Evolutionary conservation across 345 rosid species (phyloP).

Genomic region (Erodium maritimum): DNA sequence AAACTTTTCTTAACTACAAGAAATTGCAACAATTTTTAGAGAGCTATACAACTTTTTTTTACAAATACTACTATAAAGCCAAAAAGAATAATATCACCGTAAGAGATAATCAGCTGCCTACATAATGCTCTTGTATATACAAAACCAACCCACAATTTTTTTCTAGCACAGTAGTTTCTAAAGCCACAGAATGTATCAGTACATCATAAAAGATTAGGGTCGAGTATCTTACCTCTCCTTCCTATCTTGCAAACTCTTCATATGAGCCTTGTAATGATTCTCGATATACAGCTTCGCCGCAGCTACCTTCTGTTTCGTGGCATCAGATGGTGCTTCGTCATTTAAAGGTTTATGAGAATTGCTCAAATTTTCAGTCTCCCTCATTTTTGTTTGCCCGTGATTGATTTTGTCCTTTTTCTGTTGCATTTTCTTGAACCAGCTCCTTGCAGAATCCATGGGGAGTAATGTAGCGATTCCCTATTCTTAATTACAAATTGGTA

Average conservation of each 20-base stretch:
- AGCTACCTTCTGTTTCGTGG: conserved; percentile 43
- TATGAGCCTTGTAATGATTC: conserved; percentile 75
- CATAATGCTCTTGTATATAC: not conserved
- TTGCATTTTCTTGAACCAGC: not conserved
- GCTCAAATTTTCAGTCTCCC: not conserved
- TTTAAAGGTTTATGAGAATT: not conserved
- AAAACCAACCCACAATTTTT: not conserved
- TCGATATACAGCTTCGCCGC: conserved; percentile 89
- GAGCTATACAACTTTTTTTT: too few relatives aligned
- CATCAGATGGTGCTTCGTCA: not conserved
- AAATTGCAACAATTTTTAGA: too few relatives aligned
- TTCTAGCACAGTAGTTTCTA: not conserved
- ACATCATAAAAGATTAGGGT: not conserved
- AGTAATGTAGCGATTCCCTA: not conserved
- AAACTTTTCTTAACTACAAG: not conserved
- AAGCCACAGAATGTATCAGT: not conserved
- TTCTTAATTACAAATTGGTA: not conserved
- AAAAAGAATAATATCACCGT: not conserved
- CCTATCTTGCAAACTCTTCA: conserved; percentile 73
- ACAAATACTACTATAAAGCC: not conserved
- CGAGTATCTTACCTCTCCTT: conserved; percentile 39
- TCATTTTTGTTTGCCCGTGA: not conserved
- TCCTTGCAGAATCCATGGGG: not conserved
- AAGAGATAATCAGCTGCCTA: not conserved
- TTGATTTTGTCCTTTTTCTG: not conserved